Evolutionary conservation across 2,329 filamentous ascomycete species (phyloP).

Genomic region (Anisogramma anomala): DNA sequence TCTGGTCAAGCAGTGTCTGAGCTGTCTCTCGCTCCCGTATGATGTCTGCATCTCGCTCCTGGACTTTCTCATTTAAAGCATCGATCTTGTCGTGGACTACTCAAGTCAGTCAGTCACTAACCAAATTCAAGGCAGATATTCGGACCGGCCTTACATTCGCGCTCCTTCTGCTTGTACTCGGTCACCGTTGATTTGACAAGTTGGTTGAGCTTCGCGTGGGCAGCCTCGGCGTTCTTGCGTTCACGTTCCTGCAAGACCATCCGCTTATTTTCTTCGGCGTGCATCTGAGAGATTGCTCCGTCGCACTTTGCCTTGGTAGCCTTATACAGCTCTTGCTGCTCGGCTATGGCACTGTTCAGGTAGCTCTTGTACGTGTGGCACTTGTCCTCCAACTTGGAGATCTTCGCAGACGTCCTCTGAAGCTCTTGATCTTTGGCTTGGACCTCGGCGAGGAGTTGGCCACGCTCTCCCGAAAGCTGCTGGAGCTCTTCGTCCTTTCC

Average conservation of each 20-base stretch:
- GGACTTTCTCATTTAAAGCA: slow-evolving; percentile 11
- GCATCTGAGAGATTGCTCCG: slow-evolving; percentile 24
- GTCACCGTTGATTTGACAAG: slow-evolving; percentile 11
- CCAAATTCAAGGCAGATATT: background rate
- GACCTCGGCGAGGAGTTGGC: slow-evolving; percentile 18
- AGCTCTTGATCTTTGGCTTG: slow-evolving; percentile 20
- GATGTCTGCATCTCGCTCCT: slow-evolving; percentile 8
- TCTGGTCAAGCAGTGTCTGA: slow-evolving; percentile 2
- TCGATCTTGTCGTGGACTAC: slow-evolving; percentile 16
- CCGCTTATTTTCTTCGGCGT: slow-evolving; percentile 21
- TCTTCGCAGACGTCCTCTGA: slow-evolving; percentile 18
- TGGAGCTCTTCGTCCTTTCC: slow-evolving; percentile 4
- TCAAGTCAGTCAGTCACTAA: background rate
- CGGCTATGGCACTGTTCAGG: slow-evolving; percentile 33
- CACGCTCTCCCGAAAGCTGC: slow-evolving; percentile 20
- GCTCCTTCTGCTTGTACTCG: slow-evolving; percentile 7
- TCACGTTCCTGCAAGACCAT: slow-evolving; percentile 18
- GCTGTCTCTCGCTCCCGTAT: slow-evolving; percentile 7
- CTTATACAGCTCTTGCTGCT: slow-evolving; percentile 34
- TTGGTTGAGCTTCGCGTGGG: slow-evolving; percentile 22
- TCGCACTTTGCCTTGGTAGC: slow-evolving; percentile 25
- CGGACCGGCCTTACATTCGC: slow-evolving; percentile 8
- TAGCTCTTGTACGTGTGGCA: slow-evolving; percentile 25
- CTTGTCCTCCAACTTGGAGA: slow-evolving; percentile 26
- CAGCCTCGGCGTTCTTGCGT: slow-evolving; percentile 23